phyloP scores from a whole-genome alignment of 2,329 filamentous ascomycete species.

The Diaporthe longicolla region DNA sequence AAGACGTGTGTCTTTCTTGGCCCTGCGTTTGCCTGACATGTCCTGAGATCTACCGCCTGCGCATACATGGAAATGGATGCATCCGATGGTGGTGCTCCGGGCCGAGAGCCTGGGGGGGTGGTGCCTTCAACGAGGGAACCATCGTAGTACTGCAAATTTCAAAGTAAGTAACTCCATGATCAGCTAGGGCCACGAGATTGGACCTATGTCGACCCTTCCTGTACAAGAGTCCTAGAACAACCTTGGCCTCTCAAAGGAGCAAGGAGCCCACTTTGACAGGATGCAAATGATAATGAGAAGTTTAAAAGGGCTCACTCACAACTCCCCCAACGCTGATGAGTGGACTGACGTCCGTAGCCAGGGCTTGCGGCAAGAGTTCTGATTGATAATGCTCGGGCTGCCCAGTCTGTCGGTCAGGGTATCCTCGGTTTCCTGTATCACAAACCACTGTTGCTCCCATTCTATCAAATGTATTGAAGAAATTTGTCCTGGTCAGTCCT shows the following conservation, averaged over 20 bases:
- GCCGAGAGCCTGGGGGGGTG: background rate
- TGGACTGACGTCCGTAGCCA: background rate
- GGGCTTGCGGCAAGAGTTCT: background rate
- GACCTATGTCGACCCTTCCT: background rate
- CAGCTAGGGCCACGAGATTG: background rate
- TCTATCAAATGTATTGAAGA: background rate
- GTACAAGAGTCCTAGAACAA: no score
- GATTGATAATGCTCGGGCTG: background rate
- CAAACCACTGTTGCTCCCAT: constrained; percentile 17
- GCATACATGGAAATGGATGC: background rate
- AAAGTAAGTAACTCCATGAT: background rate
- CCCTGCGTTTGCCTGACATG: background rate
- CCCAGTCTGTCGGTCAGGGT: background rate
- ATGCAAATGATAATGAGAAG: background rate
- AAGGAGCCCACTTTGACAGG: background rate
- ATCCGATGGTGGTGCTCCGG: background rate
- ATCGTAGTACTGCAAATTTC: constrained; percentile 23
- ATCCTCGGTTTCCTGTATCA: background rate
- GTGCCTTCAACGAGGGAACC: constrained; percentile 17
- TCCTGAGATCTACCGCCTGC: background rate
- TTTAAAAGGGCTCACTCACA: background rate
- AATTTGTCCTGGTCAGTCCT: background rate
- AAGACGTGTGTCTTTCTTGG: background rate
- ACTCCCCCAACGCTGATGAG: constrained; percentile 26
- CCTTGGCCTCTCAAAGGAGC: background rate